Conservation (phyloP, 148 eudicot genomes). For the Selenicereus undatus region DNA sequence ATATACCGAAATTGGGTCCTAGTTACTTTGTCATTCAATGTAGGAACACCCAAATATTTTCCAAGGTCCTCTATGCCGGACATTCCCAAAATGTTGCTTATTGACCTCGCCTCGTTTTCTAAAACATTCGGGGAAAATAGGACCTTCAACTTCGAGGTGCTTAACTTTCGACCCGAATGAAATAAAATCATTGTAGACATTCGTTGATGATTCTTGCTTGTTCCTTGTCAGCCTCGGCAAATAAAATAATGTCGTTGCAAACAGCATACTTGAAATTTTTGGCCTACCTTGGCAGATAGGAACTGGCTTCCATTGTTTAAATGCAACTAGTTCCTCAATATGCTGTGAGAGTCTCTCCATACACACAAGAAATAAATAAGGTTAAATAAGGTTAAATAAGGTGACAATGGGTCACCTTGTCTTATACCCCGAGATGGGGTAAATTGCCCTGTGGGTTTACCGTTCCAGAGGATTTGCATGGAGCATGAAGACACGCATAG, state of each 20-base stretch:
- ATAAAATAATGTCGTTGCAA: too few species aligned
- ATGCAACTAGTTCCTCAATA: neutral
- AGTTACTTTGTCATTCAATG: neutral
- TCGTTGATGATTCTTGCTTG: neutral
- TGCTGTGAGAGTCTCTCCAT: neutral
- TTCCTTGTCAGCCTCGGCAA: neutral
- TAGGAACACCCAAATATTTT: neutral
- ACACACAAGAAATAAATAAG: neutral
- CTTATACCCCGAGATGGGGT: neutral
- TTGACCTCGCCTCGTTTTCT: neutral
- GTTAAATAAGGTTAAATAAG: neutral
- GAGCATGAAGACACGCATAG: neutral
- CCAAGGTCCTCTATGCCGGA: neutral
- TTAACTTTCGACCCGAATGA: too few species aligned
- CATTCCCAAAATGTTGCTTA: neutral
- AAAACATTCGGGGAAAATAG: neutral
- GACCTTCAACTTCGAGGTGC: too few species aligned
- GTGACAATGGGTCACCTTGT: neutral
- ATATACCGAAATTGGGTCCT: neutral
- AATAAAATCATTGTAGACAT: neutral
- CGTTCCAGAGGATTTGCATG: neutral
- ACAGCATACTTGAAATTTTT: too few species aligned
- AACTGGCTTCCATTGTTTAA: neutral
- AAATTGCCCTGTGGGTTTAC: neutral
- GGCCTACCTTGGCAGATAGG: neutral